phyloP scores from a whole-genome alignment of 306 rosid genomes.

The Gastrolobium villosum region DNA sequence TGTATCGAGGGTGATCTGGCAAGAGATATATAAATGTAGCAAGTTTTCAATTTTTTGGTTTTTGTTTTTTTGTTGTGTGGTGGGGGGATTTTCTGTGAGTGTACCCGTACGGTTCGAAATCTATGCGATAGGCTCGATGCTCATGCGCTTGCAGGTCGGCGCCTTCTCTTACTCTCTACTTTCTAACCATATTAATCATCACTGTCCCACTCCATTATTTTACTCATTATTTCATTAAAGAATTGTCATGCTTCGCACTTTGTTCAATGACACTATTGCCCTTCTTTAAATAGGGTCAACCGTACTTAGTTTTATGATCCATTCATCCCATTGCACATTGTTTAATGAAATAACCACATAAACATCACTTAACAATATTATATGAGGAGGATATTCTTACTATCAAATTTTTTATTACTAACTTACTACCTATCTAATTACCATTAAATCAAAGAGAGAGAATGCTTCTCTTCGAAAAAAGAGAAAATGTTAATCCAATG shows the following conservation, averaged over 20 bases:
- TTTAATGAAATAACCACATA: conserved; percentile 37
- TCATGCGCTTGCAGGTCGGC: conserved; percentile 59
- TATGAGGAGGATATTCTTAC: no score
- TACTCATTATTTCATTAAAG: neutral
- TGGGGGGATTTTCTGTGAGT: neutral
- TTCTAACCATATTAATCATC: conserved; percentile 54
- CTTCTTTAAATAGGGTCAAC: conserved; percentile 47
- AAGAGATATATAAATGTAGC: no score
- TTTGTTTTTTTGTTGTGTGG: neutral
- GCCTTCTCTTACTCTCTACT: conserved; percentile 19
- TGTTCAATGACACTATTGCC: neutral
- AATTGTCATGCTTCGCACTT: neutral
- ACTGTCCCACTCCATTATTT: conserved; percentile 31
- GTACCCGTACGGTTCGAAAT: conserved; percentile 42
- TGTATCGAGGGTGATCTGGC: no score
- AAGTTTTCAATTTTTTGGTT: no score
- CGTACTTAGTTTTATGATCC: neutral
- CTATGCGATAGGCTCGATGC: conserved; percentile 36
- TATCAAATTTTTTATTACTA: no score
- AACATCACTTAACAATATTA: no score
- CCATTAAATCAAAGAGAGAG: no score
- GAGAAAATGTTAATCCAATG: no score
- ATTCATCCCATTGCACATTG: conserved; percentile 14
- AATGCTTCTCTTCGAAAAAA: no score
- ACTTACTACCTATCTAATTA: no score